A percentile compares a stretch with the other conserved stretches of the same genome.
These are phyloP conservation scores for Copromyces sp. DNA, from an alignment of 495 filamentous ascomycete genomes.

Conservation along the genomic window DNA sequence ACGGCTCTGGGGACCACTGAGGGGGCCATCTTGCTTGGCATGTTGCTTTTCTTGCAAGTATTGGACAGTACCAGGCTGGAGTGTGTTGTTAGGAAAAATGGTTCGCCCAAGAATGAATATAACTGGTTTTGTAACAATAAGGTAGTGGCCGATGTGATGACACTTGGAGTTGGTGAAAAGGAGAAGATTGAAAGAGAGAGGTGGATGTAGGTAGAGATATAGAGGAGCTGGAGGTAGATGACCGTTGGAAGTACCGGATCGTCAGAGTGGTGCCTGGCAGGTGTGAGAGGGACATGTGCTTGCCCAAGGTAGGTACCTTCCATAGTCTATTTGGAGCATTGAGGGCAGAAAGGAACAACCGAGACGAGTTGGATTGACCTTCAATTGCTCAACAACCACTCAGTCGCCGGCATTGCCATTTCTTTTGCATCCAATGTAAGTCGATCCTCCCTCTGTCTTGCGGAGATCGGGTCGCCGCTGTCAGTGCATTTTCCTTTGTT, in stretches of 20 bases:
- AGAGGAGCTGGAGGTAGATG: neutral
- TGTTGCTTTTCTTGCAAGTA: neutral
- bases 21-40: neutral
- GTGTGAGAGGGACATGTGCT: neutral
- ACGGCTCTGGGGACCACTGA: neutral
- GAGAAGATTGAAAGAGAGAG: neutral
- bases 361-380: neutral
- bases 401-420: neutral
- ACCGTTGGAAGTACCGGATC: neutral
- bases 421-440: too few relatives aligned
- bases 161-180: neutral
- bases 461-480: neutral
- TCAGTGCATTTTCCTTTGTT: neutral
- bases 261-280: neutral
- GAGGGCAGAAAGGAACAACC: neutral
- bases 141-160: too few relatives aligned
- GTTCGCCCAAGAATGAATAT: neutral
- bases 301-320: too few relatives aligned
- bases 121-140: neutral
- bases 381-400: neutral
- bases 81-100: neutral
- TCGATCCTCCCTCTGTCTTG: neutral
- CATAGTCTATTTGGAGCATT: too few relatives aligned
- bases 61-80: neutral
- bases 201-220: neutral